A percentile compares a stretch with the other conserved stretches of the same genome.
phyloP scores from a whole-genome alignment of 2,329 filamentous ascomycete species.

The Pseudogymnoascus sp. region DNA sequence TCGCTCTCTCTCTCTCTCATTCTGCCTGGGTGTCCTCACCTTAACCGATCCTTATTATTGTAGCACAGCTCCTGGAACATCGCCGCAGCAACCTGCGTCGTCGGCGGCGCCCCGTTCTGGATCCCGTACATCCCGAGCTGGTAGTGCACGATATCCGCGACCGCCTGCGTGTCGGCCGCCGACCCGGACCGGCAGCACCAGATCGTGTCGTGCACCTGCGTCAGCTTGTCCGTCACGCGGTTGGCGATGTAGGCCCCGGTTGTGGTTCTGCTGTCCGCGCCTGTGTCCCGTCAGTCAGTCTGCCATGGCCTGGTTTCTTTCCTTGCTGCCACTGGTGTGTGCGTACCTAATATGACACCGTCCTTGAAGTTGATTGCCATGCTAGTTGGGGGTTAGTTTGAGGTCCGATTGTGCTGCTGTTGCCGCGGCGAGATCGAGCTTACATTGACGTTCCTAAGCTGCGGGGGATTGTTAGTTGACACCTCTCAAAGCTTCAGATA shows the following conservation, averaged over 20 bases:
- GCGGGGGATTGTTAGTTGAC: constrained; percentile 29
- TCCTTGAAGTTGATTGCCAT: constrained; percentile 99
- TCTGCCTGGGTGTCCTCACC: constrained; percentile 47
- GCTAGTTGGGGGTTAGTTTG: constrained; percentile 40
- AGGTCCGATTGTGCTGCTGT: constrained; percentile 12
- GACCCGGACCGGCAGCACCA: constrained; percentile 99
- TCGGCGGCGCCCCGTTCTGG: constrained; percentile 80
- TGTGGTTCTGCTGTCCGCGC: constrained; percentile 93
- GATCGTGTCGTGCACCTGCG: constrained; percentile 95
- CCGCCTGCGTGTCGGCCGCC: constrained; percentile 93
- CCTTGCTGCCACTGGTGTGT: not conserved
- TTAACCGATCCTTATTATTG: constrained; percentile 88
- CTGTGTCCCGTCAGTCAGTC: constrained; percentile 32
- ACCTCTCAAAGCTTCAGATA: constrained; percentile 5
- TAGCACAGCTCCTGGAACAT: constrained; percentile 99
- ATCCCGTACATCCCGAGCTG: constrained; percentile 89
- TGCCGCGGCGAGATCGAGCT: constrained; percentile 30
- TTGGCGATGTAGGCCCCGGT: constrained; percentile 98
- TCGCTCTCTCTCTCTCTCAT: not conserved
- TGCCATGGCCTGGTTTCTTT: not conserved
- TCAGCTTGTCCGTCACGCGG: constrained; percentile 98
- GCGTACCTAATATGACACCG: constrained; percentile 79
- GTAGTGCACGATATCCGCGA: constrained; percentile 96
- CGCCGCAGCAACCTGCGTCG: constrained; percentile 88
- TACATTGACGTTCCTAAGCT: constrained; percentile 97